phyloP scores from a whole-genome alignment of 2,329 filamentous ascomycete genomes.

The Aspergillus phoenicis region DNA sequence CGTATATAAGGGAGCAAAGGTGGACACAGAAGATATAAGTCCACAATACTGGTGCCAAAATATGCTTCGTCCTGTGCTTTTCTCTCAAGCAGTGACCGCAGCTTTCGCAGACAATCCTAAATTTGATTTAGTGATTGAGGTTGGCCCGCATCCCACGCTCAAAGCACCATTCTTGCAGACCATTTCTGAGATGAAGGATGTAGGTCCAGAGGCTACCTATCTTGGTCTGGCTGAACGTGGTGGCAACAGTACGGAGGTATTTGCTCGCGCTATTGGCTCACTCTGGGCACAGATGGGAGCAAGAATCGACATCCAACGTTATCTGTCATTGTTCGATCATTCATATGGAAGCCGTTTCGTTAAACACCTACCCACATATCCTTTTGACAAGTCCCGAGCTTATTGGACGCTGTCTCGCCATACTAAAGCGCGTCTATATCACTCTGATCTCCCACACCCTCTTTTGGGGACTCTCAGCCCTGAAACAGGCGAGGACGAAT shows the following conservation, averaged over 20 bases:
- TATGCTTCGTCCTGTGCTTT: conserved; percentile 38
- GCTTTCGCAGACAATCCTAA: conserved; percentile 35
- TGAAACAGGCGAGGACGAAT: conserved; percentile 8
- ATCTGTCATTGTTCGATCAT: not conserved
- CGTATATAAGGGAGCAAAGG: conserved; percentile 30
- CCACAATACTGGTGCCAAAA: conserved; percentile 41
- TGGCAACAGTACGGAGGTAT: conserved; percentile 19
- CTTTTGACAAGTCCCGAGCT: conserved; percentile 9
- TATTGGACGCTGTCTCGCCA: conserved; percentile 14
- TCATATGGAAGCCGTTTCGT: not conserved
- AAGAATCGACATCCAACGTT: not conserved
- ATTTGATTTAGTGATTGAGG: conserved; percentile 20
- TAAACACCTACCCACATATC: conserved; percentile 2
- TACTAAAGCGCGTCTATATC: not conserved
- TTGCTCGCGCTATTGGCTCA: conserved; percentile 14
- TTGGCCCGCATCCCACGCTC: conserved; percentile 32
- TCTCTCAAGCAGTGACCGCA: conserved; percentile 29
- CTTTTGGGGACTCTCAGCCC: conserved; percentile 9
- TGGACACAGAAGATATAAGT: conserved; percentile 27
- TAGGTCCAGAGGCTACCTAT: not conserved
- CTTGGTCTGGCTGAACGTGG: not conserved
- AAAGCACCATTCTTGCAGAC: conserved; percentile 24
- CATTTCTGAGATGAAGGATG: not conserved
- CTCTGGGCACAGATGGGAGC: conserved; percentile 11
- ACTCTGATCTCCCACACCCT: not conserved